Evolutionary conservation across 2,329 filamentous ascomycete species (phyloP), one percentile per base, ranked within the genome.

Genomic region (Graphilbum sp.): DNA sequence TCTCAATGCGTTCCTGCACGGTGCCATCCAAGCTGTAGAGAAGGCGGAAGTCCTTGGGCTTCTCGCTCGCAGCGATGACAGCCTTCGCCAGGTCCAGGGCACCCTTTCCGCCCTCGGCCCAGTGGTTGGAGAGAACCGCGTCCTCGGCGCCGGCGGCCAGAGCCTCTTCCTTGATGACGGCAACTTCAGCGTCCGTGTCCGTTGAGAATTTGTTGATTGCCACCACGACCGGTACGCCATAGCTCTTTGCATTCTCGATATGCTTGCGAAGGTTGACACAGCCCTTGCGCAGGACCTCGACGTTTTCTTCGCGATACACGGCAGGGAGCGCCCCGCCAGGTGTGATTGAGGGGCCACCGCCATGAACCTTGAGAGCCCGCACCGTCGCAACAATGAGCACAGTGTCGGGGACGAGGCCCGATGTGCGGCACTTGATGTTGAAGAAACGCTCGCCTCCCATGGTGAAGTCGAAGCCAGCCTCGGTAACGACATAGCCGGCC

Each of bases 361-460:
- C 90, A 58, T 98, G 90, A 4, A 95, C 87, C 69, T 98, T 98
- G 46, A 98, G 69, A 7, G 90, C 90, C 48, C 90, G 80, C 34
- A 98, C 83, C 3, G 90, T 98, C 19, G 90, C 88, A 29, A 98
- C 90, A 42, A 98, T 78, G 33, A 98, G 85, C 7, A 94, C 87
- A 2, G 86, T 84, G 52, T 98, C 90, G 2, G 90, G 90, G 3
- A 85, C 75, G 34, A 98, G 77, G 19, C 88, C 88, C 6, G 88
- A 95, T 10, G 86, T 82, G 43, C 90, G 81, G 64, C 90, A 96
- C 70, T 98, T 98, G 69, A 98, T 96, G 67, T 98, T 96, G 75
- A 98, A 96, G 71, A 98, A 98, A 37, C 90, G 81, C 69, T 98
- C 90, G 45, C 90, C 90, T 46, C 90, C 90, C 90, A 98, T 98